Evolutionary conservation across 208 protist species (phyloP).

Genomic region (Perkinsela sp.): DNA sequence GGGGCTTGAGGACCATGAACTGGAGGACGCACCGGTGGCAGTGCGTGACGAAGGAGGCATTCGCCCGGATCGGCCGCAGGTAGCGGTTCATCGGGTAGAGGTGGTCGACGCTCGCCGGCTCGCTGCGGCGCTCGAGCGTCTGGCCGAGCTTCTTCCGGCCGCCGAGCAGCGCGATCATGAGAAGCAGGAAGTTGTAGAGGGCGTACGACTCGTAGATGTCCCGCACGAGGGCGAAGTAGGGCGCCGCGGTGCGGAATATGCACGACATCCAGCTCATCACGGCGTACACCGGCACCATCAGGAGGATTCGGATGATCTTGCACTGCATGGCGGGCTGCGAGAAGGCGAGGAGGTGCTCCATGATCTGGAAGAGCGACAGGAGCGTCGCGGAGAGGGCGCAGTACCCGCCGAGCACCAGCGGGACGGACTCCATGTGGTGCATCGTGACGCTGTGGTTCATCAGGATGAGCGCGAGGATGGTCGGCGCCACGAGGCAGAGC

Average conservation of each 20-base stretch:
- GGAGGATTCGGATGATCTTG: slow-evolving; percentile 67
- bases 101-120: slow-evolving; percentile 29
- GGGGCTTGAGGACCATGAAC: slow-evolving; percentile 65
- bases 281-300: slow-evolving; percentile 71
- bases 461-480: slow-evolving; percentile 29
- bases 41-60: slow-evolving; percentile 46
- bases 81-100: slow-evolving; percentile 39
- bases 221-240: slow-evolving; percentile 62
- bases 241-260: slow-evolving; percentile 18
- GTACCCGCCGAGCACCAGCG: slow-evolving; percentile 41
- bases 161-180: slow-evolving; percentile 68
- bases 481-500: slow-evolving; percentile 19
- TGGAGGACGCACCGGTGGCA: slow-evolving; percentile 57
- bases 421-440: slow-evolving; percentile 16
- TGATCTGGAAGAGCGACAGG: slow-evolving; percentile 47
- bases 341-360: slow-evolving; percentile 65
- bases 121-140: slow-evolving; percentile 34
- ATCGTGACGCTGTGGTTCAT: slow-evolving; percentile 12
- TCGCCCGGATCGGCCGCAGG: slow-evolving; percentile 39
- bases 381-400: slow-evolving; percentile 56
- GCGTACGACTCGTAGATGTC: slow-evolving; percentile 74
- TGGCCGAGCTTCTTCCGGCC: slow-evolving; percentile 49
- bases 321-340: slow-evolving; percentile 55
- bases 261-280: slow-evolving; percentile 49
- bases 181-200: slow-evolving; percentile 71